Base-by-base conservation (phyloP, 129 eudicot species). In the Artemisia annua region DNA sequence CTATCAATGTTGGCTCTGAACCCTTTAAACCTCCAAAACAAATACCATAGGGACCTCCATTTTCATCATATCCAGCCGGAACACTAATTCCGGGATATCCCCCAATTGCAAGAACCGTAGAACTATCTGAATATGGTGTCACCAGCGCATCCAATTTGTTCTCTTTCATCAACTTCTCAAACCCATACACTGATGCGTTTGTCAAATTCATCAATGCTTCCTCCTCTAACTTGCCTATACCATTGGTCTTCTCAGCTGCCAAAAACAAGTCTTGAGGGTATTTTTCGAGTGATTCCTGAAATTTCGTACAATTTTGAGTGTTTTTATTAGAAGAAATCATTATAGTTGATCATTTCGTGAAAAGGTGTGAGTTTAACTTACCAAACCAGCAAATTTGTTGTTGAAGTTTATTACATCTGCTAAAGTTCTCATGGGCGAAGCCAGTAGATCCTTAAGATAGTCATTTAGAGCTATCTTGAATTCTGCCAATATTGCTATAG, bases 41-140 rank as follows among this genome's bases (percentile, higher is more conserved):
- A 15, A 86, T 88, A 28, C 96, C 96, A 56, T 67, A 48, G 2
- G 97, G 97, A 35, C 58, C 71, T 26, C 90, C 92, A 1, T 80
- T 65, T 14, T 69, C 17, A 52, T 80, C 82, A n/a, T 84, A 91
- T 1, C 81, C 96, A 5, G 80, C 90, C 4, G 96, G 97, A 56
- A 91, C 97, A 50, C 62, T 88, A 17, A 91, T 88, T 54, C 88
- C 97, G 0, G 97, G 96, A 59, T 74, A 91, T 19, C 96, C 96
- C 2, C 97, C 92, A 2, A 86, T 74, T 0, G 92, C 88, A 56
- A 86, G 86, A n/a, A 84, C 81, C 0, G 73, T 3, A 2, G 86
- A 75, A 17, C 46, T 72, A 56, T 57, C 16, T 4, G 73, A 49
- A 17, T 75, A 64, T 5, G 85, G 85, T 7, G 87, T 84, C 46